These are phyloP conservation scores for Populus simonii DNA, from an alignment of 345 rosid genomes.

Conservation along the genomic window DNA sequence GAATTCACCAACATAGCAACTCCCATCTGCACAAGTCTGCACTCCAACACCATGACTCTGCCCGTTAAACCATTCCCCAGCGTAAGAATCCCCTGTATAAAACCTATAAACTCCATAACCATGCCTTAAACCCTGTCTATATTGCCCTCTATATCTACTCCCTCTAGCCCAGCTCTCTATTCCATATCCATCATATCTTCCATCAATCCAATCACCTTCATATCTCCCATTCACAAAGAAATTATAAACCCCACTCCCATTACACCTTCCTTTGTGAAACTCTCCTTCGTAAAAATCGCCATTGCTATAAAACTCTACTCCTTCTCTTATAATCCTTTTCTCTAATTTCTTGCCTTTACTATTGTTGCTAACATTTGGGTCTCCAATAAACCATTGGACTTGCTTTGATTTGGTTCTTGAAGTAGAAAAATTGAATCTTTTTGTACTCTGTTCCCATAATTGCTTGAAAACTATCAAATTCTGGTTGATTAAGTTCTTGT, in stretches of 20 bases:
- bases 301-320: slow-evolving; percentile 77
- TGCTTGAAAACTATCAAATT: slow-evolving; percentile 42
- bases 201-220: slow-evolving; percentile 93
- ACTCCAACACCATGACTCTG: slow-evolving; percentile 91
- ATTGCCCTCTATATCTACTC: slow-evolving; percentile 84
- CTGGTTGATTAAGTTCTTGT: slow-evolving; percentile 60
- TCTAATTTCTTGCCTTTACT: slow-evolving; percentile 10
- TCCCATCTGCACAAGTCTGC: slow-evolving; percentile 84
- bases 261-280: slow-evolving; percentile 71
- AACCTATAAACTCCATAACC: slow-evolving; percentile 80
- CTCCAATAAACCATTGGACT: slow-evolving; percentile 86
- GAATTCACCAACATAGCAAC: slow-evolving; percentile 78
- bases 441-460: slow-evolving; percentile 40
- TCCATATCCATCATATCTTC: slow-evolving; percentile 85
- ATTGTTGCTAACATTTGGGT: slow-evolving; percentile 21
- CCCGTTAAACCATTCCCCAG: slow-evolving; percentile 92
- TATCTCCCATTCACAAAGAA: slow-evolving; percentile 74
- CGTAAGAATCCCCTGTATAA: slow-evolving; percentile 84
- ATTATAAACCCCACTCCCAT: slow-evolving; percentile 92
- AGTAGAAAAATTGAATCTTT: slow-evolving; percentile 35
- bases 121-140: slow-evolving; percentile 74
- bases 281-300: slow-evolving; percentile 96
- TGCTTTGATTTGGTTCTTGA: slow-evolving; percentile 47
- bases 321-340: slow-evolving; percentile 51
- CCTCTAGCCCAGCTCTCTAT: slow-evolving; percentile 95